phyloP scores from a whole-genome alignment of 805 yeast species.

The Clavispora santaluciae region DNA sequence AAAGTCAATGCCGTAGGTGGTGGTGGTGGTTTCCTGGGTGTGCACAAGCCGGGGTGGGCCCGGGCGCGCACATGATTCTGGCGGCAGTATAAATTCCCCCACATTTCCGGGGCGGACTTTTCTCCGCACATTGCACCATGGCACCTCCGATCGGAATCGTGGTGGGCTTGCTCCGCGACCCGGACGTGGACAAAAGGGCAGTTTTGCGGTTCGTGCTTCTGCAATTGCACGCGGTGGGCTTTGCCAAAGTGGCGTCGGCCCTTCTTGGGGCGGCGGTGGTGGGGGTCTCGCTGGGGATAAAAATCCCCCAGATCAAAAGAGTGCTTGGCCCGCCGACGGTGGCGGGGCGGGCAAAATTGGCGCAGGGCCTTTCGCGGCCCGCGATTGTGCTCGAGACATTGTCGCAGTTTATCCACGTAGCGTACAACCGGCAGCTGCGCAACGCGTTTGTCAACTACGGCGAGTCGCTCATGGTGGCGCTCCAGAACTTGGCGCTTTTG shows the following conservation, averaged over 20 bases:
- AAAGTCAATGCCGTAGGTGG: background rate
- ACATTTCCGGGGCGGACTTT: background rate
- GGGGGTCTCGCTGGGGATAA: constrained; percentile 34
- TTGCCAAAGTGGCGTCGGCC: constrained; percentile 28
- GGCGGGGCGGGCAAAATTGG: constrained; percentile 24
- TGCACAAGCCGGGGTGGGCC: too few relatives aligned
- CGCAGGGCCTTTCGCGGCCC: constrained; percentile 33
- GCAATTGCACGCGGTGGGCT: constrained; percentile 31
- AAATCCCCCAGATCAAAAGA: constrained; percentile 38
- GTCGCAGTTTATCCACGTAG: constrained; percentile 34
- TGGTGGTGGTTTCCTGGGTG: background rate
- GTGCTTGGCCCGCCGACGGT: constrained; percentile 24
- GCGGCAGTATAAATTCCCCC: background rate
- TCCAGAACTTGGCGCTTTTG: constrained; percentile 35
- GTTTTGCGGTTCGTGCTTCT: constrained; percentile 33
- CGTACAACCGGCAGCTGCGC: constrained; percentile 31
- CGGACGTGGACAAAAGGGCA: constrained; percentile 35
- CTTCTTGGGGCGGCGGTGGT: constrained; percentile 31
- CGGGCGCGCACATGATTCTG: constrained; percentile 3
- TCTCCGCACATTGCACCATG: background rate
- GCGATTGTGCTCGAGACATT: constrained; percentile 34
- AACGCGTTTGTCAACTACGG: constrained; percentile 38
- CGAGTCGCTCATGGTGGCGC: constrained; percentile 34
- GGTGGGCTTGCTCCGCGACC: constrained; percentile 32
- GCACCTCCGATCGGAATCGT: constrained; percentile 24